phyloP scores from a whole-genome alignment of 1,284 basidiomycete species.

The Nidula niveotomentosa region DNA sequence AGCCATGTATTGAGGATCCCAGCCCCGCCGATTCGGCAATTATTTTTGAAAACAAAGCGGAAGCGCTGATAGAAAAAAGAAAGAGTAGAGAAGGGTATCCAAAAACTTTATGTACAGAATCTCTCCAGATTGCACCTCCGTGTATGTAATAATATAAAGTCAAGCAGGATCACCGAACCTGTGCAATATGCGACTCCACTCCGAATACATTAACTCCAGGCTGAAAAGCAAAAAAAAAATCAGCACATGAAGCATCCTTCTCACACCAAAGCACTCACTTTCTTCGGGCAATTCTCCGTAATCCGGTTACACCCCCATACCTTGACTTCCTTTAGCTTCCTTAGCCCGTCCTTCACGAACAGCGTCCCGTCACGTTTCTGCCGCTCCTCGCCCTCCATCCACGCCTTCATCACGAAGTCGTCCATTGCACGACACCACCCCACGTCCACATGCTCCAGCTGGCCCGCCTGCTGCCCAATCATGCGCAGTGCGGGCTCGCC shows the following conservation, averaged over 20 bases:
- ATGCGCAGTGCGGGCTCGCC: slow-evolving; percentile 53
- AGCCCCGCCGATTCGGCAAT: too few species aligned
- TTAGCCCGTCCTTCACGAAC: slow-evolving; percentile 28
- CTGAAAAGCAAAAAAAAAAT: slow-evolving; percentile 23
- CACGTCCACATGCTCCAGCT: slow-evolving; percentile 71
- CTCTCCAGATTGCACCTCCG: too few species aligned
- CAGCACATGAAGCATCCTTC: background rate
- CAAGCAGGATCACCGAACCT: background rate
- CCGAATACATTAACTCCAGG: slow-evolving; percentile 43
- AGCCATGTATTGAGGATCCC: too few species aligned
- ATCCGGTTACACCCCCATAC: slow-evolving; percentile 75
- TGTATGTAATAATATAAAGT: too few species aligned
- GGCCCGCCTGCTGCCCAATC: slow-evolving; percentile 47
- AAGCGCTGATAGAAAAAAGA: too few species aligned
- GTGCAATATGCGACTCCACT: slow-evolving; percentile 34
- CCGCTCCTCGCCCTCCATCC: slow-evolving; percentile 52
- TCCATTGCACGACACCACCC: slow-evolving; percentile 88
- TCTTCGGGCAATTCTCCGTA: slow-evolving; percentile 49
- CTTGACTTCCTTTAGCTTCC: slow-evolving; percentile 55
- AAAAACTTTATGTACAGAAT: too few species aligned
- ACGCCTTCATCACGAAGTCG: slow-evolving; percentile 77
- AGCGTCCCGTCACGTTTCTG: slow-evolving; percentile 9
- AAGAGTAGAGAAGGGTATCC: too few species aligned
- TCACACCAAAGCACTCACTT: slow-evolving; percentile 20
- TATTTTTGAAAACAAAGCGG: too few species aligned